These are phyloP conservation scores for Penicillium sp. DNA, from an alignment of 2,329 filamentous ascomycete genomes.

Conservation along the genomic window DNA sequence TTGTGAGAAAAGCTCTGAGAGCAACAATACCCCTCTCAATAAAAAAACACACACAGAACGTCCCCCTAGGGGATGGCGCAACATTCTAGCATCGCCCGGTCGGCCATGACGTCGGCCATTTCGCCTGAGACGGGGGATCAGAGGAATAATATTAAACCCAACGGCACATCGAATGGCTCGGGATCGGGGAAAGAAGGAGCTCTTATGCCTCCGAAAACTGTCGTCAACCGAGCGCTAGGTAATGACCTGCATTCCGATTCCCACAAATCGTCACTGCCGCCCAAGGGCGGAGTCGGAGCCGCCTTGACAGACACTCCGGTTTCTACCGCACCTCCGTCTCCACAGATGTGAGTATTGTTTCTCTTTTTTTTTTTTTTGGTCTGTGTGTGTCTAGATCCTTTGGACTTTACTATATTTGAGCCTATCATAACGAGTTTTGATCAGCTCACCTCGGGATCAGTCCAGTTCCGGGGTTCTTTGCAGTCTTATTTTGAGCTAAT, in stretches of 20 bases:
- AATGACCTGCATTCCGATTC: constrained; percentile 41
- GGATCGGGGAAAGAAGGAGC: constrained; percentile 31
- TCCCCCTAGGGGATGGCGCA: constrained; percentile 40
- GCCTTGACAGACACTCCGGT: constrained; percentile 62
- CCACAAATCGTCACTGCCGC: constrained; percentile 35
- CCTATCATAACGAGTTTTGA: constrained; percentile 4
- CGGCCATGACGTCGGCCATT: constrained; percentile 46
- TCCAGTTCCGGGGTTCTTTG: background rate
- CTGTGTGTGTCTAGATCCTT: constrained; percentile 4
- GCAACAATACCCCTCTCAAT: background rate
- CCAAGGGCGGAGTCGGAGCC: constrained; percentile 50
- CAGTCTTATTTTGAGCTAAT: constrained; percentile 7
- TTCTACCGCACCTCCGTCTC: constrained; percentile 61
- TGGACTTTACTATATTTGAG: background rate
- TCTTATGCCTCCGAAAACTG: constrained; percentile 40
- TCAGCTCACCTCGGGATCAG: background rate
- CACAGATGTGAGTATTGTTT: constrained; percentile 55
- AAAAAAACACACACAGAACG: background rate
- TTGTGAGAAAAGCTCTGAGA: constrained; percentile 7
- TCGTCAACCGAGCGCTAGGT: constrained; percentile 44
- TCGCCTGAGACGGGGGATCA: constrained; percentile 24
- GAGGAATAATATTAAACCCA: constrained; percentile 22
- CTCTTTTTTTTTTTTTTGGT: constrained; percentile 12
- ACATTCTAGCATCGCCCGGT: constrained; percentile 51
- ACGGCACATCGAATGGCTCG: constrained; percentile 23